Percentiles rank a stretch among this genome's conserved stretches.
Evolutionary conservation across 2,329 filamentous ascomycete species (phyloP).

Genomic region (Didymella segeticola): DNA sequence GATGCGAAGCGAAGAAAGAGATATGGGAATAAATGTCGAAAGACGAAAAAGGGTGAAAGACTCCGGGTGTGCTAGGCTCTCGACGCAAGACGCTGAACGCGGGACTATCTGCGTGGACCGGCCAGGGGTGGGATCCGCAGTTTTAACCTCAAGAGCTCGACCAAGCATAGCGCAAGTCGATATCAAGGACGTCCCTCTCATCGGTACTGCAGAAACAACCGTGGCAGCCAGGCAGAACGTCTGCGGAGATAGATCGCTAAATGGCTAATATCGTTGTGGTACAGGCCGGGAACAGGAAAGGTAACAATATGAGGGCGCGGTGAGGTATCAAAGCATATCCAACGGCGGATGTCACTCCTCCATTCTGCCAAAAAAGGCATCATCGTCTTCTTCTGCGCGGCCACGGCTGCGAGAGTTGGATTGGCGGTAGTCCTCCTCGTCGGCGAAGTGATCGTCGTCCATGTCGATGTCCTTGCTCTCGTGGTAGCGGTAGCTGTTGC

Average conservation of each 20-base stretch:
- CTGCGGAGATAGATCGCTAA: constrained; percentile 50
- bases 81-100: constrained; percentile 39
- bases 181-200: constrained; percentile 46
- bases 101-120: constrained; percentile 11
- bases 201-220: constrained; percentile 45
- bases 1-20: constrained; percentile 12
- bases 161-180: constrained; percentile 1
- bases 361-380: constrained; percentile 95
- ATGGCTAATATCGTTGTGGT: constrained; percentile 45
- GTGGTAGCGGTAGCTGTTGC: constrained; percentile 66
- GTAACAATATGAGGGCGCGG: constrained; percentile 11
- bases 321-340: not conserved
- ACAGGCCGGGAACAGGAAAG: constrained; percentile 35
- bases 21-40: constrained; percentile 7
- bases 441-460: constrained; percentile 66
- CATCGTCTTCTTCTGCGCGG: constrained; percentile 85
- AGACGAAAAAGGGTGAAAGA: not conserved
- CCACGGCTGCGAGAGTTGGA: constrained; percentile 56
- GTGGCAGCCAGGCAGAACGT: constrained; percentile 30
- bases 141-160: constrained; percentile 50
- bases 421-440: constrained; percentile 69
- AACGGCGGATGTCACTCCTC: constrained; percentile 65
- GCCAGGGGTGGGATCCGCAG: constrained; percentile 29
- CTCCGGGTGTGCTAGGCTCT: constrained; percentile 39
- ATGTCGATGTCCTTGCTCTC: constrained; percentile 56